phyloP scores from a whole-genome alignment of 2,329 filamentous ascomycete genomes.

The Acephala macrosclerotiorum region DNA sequence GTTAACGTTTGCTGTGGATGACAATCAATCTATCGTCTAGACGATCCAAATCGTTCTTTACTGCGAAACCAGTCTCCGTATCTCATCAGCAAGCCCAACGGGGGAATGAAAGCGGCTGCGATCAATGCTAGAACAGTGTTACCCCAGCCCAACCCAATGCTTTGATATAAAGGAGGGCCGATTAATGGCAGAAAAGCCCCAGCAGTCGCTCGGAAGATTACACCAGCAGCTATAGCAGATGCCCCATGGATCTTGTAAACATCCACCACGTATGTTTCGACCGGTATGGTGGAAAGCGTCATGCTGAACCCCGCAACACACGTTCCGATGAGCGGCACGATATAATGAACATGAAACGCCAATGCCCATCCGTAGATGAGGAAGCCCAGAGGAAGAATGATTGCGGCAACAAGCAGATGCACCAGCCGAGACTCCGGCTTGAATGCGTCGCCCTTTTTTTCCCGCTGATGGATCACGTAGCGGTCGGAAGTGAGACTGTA shows the following conservation, averaged over 20 bases:
- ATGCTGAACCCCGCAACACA: conserved; percentile 57
- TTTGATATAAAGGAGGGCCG: conserved; percentile 35
- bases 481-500: no score
- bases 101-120: no score
- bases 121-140: conserved; percentile 54
- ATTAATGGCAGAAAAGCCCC: conserved; percentile 34
- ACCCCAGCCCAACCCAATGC: conserved; percentile 54
- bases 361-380: conserved; percentile 65
- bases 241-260: conserved; percentile 46
- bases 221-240: conserved; percentile 47
- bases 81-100: no score
- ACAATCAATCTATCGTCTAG: no score
- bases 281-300: conserved; percentile 38
- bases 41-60: no score
- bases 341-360: conserved; percentile 57
- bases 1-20: no score
- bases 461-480: no score
- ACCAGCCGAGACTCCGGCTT: no score
- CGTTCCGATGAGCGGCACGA: conserved; percentile 62
- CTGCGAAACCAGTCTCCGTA: no score
- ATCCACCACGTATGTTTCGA: conserved; percentile 58
- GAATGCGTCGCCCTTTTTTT: no score
- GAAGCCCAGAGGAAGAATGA: conserved; percentile 62
- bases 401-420: conserved; percentile 54
- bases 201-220: conserved; percentile 27